phyloP scores from a whole-genome alignment of 805 yeast genomes.

The Candida loeiensis region DNA sequence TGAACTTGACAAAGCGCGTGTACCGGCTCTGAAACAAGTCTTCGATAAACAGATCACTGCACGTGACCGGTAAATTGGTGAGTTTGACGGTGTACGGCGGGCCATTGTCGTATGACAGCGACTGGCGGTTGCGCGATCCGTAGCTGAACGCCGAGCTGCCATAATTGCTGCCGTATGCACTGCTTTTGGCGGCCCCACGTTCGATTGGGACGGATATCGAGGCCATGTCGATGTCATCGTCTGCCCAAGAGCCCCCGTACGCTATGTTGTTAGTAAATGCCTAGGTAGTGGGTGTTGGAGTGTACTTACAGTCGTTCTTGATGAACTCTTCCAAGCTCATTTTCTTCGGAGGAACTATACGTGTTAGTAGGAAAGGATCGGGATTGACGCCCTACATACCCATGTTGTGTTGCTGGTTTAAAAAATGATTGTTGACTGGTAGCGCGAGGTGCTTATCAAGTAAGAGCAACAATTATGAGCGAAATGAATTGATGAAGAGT shows the following conservation, averaged over 20 bases:
- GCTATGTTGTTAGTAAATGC: slow-evolving; percentile 27
- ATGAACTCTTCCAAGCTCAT: slow-evolving; percentile 46
- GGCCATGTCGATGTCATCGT: slow-evolving; percentile 42
- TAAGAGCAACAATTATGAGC: neutral
- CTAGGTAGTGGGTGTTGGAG: neutral
- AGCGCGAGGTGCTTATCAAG: slow-evolving; percentile 1
- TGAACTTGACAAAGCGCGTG: slow-evolving; percentile 54
- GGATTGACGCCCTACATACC: slow-evolving; percentile 1
- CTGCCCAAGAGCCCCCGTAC: slow-evolving; percentile 48
- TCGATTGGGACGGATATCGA: slow-evolving; percentile 46
- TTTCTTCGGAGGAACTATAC: slow-evolving; percentile 40
- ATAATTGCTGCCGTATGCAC: slow-evolving; percentile 1
- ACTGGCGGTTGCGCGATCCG: slow-evolving; percentile 7
- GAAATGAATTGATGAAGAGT: neutral
- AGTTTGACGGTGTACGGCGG: slow-evolving; percentile 70
- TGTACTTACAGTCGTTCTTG: slow-evolving; percentile 42
- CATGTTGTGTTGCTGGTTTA: slow-evolving; percentile 4
- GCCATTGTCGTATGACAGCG: slow-evolving; percentile 17
- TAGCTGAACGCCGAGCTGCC: slow-evolving; percentile 2
- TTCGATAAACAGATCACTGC: slow-evolving; percentile 48
- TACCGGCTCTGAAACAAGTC: slow-evolving; percentile 64
- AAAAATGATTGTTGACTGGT: neutral
- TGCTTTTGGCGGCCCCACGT: slow-evolving; percentile 5
- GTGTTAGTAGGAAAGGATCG: slow-evolving; percentile 11
- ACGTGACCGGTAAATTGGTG: slow-evolving; percentile 53